A percentile compares a stretch with the other conserved stretches of the same genome.
Evolutionary conservation across 495 filamentous ascomycete species (phyloP).

Genomic region (Daldinia caldariorum): DNA sequence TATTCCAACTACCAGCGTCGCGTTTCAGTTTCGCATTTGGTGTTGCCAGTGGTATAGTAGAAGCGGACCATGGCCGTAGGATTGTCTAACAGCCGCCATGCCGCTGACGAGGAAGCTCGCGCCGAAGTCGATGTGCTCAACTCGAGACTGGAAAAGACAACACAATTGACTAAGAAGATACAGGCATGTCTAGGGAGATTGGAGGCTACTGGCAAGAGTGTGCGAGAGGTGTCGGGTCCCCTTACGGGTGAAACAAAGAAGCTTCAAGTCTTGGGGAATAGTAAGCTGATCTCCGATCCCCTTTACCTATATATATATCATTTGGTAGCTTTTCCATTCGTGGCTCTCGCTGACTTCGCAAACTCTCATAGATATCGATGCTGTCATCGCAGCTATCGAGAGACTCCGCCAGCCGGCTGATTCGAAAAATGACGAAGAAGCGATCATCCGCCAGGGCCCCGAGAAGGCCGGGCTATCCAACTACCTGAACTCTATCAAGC

Average conservation of each 20-base stretch:
- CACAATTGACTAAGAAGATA: conserved; percentile 90
- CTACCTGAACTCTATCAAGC: conserved; percentile 88
- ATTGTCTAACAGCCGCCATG: conserved; percentile 56
- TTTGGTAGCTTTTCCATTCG: neutral
- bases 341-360: conserved; percentile 18
- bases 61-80: conserved; percentile 57
- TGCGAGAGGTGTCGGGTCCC: conserved; percentile 90
- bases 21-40: neutral
- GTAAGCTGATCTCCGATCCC: conserved; percentile 53
- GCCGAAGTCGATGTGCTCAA: conserved; percentile 74
- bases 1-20: neutral
- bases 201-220: conserved; percentile 85
- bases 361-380: conserved; percentile 75
- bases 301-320: neutral
- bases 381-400: conserved; percentile 85
- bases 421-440: conserved; percentile 86
- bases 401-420: conserved; percentile 87
- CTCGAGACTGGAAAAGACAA: conserved; percentile 70
- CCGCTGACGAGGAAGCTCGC: conserved; percentile 69
- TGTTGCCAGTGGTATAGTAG: neutral
- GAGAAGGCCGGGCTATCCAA: conserved; percentile 81
- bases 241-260: conserved; percentile 92
- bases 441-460: conserved; percentile 86
- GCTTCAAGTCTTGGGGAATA: conserved; percentile 83
- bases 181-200: conserved; percentile 84